Percentiles rank a stretch among this genome's conserved stretches.
These are phyloP conservation scores for Trichomonas gallinae DNA, from an alignment of 208 protist genomes.

Conservation along the genomic window DNA sequence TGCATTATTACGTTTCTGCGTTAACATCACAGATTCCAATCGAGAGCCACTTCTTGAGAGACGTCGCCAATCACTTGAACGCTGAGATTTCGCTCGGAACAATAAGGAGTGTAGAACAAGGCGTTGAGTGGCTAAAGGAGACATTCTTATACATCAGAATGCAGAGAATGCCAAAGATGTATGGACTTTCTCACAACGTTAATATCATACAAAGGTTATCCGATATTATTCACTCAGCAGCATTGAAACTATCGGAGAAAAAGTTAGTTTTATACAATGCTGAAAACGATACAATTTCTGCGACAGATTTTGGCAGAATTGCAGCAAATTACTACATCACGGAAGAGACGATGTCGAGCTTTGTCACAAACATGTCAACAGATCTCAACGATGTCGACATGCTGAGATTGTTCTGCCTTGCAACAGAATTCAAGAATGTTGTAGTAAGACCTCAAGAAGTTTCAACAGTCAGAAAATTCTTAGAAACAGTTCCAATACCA, in stretches of 20 bases:
- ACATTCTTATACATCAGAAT: conserved; percentile 97
- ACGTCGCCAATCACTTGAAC: conserved; percentile 90
- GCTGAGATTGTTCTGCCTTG: conserved; percentile 60
- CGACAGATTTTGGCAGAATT: conserved; percentile 85
- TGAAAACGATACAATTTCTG: conserved; percentile 58
- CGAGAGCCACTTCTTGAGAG: conserved; percentile 84
- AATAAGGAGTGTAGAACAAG: conserved; percentile 72
- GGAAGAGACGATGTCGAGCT: conserved; percentile 72
- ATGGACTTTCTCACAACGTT: conserved; percentile 57
- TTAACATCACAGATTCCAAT: conserved; percentile 96
- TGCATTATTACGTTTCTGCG: conserved; percentile 92
- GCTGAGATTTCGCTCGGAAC: conserved; percentile 91
- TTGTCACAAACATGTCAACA: conserved; percentile 75
- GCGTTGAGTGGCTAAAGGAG: conserved; percentile 82
- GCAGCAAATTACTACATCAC: conserved; percentile 94
- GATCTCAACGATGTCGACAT: conserved; percentile 87
- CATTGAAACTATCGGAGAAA: conserved; percentile 61
- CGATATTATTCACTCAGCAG: conserved; percentile 80
- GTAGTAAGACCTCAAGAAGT: conserved; percentile 89
- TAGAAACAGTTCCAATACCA: conserved; percentile 86
- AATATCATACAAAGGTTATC: conserved; percentile 46
- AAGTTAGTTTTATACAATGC: conserved; percentile 67
- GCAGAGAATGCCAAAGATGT: conserved; percentile 73
- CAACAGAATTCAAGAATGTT: conserved; percentile 90
- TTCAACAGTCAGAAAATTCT: conserved; percentile 76